Evolutionary conservation across 2,329 filamentous ascomycete species (phyloP).

Genomic region (Penicillium digitatum): DNA sequence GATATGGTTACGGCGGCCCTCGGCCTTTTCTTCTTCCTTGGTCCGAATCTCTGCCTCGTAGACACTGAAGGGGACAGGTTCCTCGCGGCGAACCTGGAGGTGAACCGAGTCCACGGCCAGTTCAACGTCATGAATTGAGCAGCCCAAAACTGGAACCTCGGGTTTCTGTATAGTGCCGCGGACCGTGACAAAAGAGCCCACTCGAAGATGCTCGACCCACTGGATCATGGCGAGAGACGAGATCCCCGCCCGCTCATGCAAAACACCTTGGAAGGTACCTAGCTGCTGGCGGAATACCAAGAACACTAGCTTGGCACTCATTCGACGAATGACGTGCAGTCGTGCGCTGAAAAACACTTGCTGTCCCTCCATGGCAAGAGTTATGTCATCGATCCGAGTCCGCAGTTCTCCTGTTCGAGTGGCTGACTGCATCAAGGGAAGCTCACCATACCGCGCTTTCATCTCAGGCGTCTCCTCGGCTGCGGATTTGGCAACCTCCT

Average conservation of each 20-base stretch:
- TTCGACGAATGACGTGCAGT: constrained; percentile 72
- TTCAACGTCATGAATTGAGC: constrained; percentile 71
- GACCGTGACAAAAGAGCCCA: constrained; percentile 74
- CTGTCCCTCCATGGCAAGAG: constrained; percentile 52
- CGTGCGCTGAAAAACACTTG: constrained; percentile 65
- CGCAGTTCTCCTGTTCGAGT: constrained; percentile 49
- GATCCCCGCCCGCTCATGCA: constrained; percentile 58
- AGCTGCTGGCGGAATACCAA: constrained; percentile 81
- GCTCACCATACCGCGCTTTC: constrained; percentile 55
- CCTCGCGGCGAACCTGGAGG: constrained; percentile 58
- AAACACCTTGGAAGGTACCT: constrained; percentile 76
- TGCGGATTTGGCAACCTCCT: constrained; percentile 46
- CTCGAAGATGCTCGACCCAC: constrained; percentile 78
- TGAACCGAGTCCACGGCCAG: constrained; percentile 65
- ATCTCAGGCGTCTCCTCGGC: constrained; percentile 57
- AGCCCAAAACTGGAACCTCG: constrained; percentile 69
- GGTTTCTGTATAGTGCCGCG: constrained; percentile 69
- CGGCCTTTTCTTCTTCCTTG: constrained; percentile 52
- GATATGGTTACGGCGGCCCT: constrained; percentile 59
- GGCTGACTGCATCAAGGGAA: constrained; percentile 57
- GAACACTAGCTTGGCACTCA: constrained; percentile 80
- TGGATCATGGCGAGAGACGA: constrained; percentile 73
- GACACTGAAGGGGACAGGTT: constrained; percentile 64
- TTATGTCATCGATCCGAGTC: constrained; percentile 51
- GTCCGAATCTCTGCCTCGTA: constrained; percentile 64